Evolutionary conservation across 805 yeast genomes (phyloP).

Genomic region (Scheffersomyces stipitis): DNA sequence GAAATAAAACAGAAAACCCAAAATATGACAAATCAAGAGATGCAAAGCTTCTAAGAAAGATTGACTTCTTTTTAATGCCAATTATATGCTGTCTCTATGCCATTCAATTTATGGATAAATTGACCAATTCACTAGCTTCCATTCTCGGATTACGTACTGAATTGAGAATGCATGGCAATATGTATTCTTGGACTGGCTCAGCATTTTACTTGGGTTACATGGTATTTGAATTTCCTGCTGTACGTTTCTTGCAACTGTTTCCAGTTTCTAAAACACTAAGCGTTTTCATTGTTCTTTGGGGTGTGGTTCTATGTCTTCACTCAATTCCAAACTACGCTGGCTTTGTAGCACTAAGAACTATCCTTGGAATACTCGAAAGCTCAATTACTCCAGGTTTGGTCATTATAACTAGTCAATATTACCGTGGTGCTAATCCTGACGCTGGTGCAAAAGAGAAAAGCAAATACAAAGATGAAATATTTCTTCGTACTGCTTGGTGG

Average conservation of each 20-base stretch:
- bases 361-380: constrained; percentile 54
- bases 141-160: constrained; percentile 39
- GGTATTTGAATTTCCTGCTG: background rate
- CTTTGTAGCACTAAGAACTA: constrained; percentile 46
- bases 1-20: no score
- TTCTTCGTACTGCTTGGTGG: constrained; percentile 25
- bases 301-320: constrained; percentile 20
- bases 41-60: constrained; percentile 17
- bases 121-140: constrained; percentile 38
- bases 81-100: constrained; percentile 23
- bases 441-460: no score
- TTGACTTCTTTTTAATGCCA: constrained; percentile 25
- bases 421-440: no score
- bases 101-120: constrained; percentile 38
- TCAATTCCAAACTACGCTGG: constrained; percentile 36
- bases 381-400: constrained; percentile 58
- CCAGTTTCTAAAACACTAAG: background rate
- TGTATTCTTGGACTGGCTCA: background rate
- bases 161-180: constrained; percentile 31
- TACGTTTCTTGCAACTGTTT: background rate
- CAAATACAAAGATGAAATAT: constrained; percentile 24
- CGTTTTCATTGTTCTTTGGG: background rate
- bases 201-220: background rate
- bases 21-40: constrained; percentile 16
- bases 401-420: constrained; percentile 58